A percentile compares a stretch with the other conserved stretches of the same genome.
These are phyloP conservation scores for Leptographium flavum DNA, from an alignment of 2,329 filamentous ascomycete species.

Conservation along the genomic window DNA sequence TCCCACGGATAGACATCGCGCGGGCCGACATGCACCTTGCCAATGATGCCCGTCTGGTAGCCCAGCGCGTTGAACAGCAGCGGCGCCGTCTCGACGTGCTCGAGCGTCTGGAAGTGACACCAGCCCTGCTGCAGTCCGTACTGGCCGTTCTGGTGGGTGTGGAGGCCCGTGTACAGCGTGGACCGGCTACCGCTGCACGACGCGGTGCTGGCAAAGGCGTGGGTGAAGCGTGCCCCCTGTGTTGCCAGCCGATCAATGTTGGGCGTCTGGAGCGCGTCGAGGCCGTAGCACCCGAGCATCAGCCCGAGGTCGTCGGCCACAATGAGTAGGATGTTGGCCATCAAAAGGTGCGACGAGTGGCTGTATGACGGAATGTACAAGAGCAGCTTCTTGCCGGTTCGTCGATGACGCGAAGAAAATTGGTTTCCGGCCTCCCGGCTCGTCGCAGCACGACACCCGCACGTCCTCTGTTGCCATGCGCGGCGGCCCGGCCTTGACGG, in stretches of 20 bases:
- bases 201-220: constrained; percentile 28
- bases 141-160: constrained; percentile 32
- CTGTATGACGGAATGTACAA: no score
- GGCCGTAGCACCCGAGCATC: constrained; percentile 6
- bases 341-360: no score
- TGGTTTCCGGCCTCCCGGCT: no score
- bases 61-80: constrained; percentile 22
- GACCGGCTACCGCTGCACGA: constrained; percentile 33
- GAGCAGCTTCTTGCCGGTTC: no score
- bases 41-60: constrained; percentile 31
- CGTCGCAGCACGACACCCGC: no score
- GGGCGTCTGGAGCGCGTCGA: constrained; percentile 19
- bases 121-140: constrained; percentile 25
- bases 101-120: constrained; percentile 29
- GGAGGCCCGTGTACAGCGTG: constrained; percentile 32
- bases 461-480: no score
- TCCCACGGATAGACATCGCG: constrained; percentile 26
- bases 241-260: constrained; percentile 25
- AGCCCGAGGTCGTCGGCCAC: constrained; percentile 7
- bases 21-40: constrained; percentile 34
- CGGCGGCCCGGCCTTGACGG: no score
- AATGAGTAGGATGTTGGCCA: constrained; percentile 7
- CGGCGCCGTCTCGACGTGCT: constrained; percentile 27
- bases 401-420: no score
- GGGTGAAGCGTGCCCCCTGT: constrained; percentile 22